phyloP scores from a whole-genome alignment of 2,329 filamentous ascomycete genomes.

The Lachnellula suecica region DNA sequence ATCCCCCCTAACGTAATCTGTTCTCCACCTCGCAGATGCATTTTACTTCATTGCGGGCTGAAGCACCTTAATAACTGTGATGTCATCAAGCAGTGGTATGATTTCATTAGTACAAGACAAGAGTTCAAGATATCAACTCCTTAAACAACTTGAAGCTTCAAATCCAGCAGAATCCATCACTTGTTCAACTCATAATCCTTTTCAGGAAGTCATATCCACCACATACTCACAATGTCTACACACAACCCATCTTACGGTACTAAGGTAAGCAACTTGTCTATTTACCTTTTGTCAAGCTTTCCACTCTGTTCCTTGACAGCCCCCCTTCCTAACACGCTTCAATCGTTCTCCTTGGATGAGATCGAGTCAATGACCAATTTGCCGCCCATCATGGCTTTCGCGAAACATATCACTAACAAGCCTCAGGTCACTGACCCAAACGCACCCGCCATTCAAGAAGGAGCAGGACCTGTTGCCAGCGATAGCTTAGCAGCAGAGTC shows the following conservation, averaged over 20 bases:
- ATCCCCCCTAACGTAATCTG: too few relatives aligned
- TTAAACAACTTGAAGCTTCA: too few relatives aligned
- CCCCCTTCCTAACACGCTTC: too few relatives aligned
- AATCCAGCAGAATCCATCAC: neutral
- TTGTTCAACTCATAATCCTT: conserved; percentile 5
- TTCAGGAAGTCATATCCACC: neutral
- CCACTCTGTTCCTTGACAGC: too few relatives aligned
- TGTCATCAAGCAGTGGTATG: neutral
- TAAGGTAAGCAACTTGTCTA: conserved; percentile 20
- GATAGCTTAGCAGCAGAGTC: conserved; percentile 81
- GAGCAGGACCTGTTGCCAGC: conserved; percentile 59
- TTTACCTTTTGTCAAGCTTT: neutral
- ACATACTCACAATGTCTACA: conserved; percentile 33
- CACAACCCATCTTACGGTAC: conserved; percentile 21
- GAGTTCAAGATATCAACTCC: too few relatives aligned
- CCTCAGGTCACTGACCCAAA: conserved; percentile 48
- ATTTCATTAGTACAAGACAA: too few relatives aligned
- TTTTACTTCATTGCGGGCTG: too few relatives aligned
- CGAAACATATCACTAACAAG: conserved; percentile 28
- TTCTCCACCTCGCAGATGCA: too few relatives aligned
- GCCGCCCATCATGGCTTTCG: neutral
- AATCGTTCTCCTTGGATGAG: neutral
- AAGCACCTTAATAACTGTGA: neutral
- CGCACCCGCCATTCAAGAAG: conserved; percentile 54
- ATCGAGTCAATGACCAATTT: neutral